Conservation (phyloP, 768 basidiomycete genomes). For the Rhizopogon vesiculosus region DNA sequence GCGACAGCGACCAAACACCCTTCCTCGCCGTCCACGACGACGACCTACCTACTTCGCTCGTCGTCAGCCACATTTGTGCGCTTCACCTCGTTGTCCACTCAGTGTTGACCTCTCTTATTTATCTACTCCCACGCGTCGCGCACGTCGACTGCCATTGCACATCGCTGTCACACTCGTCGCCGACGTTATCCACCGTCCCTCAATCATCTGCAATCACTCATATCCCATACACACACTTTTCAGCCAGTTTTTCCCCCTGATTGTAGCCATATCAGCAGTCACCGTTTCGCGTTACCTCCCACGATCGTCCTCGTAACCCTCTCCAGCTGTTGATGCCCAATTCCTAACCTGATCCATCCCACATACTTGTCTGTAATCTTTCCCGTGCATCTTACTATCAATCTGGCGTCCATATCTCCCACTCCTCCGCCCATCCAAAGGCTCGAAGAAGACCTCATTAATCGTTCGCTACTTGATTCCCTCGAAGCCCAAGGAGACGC, state of each 20-base stretch:
- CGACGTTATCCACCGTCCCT: slow-evolving; percentile 24
- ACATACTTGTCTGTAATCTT: slow-evolving; percentile 27
- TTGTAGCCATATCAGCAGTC: slow-evolving; percentile 41
- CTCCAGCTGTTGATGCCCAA: slow-evolving; percentile 41
- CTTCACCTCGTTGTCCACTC: slow-evolving; percentile 16
- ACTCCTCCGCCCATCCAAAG: slow-evolving; percentile 29
- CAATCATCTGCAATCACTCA: slow-evolving; percentile 24
- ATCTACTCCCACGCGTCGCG: slow-evolving; percentile 41
- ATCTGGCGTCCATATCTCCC: slow-evolving; percentile 41
- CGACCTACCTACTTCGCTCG: slow-evolving; percentile 13
- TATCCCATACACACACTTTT: slow-evolving; percentile 17
- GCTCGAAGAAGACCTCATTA: slow-evolving; percentile 72
- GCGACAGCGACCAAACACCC: slow-evolving; percentile 38
- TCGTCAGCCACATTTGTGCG: slow-evolving; percentile 19
- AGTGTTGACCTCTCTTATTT: slow-evolving; percentile 25
- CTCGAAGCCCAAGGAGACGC: slow-evolving; percentile 83
- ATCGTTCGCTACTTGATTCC: slow-evolving; percentile 78
- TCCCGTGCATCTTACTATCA: slow-evolving; percentile 25
- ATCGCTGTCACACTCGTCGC: slow-evolving; percentile 13
- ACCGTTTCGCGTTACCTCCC: slow-evolving; percentile 30
- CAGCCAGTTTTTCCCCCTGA: slow-evolving; percentile 20
- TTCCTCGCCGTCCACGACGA: slow-evolving; percentile 35
- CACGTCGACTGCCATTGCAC: slow-evolving; percentile 14
- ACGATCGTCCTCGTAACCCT: slow-evolving; percentile 24
- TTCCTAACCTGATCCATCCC: slow-evolving; percentile 20